Base-by-base conservation (phyloP, 2,329 filamentous ascomycete genomes). In the Dendryphion nanum region DNA sequence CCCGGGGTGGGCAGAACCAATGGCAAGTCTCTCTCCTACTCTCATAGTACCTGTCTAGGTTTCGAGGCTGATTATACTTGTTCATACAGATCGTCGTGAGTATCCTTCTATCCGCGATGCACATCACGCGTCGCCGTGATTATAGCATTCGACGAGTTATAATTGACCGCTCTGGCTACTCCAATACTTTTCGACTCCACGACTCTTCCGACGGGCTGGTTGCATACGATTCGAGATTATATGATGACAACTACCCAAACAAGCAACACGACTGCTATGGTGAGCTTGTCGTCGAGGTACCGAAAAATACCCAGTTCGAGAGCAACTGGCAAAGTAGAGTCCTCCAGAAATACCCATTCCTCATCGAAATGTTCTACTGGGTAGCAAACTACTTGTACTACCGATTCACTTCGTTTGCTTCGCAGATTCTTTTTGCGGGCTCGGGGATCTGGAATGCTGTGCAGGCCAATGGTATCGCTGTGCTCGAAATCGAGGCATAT, bases 351-450 rank as follows among this genome's bases (percentile, higher is more conserved):
- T 84, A 80, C 48, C 82, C 83, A 4, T 86, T 86, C 55, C 61
- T 86, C 38, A 74, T 86, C 34, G 82, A 86, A 61, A 85, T 86
- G 80, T 85, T 85, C 60, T 86, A 86, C 67, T 86, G 82, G 82
- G 72, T 76, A 30, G 71, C 85, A 49, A 84, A 81, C 53, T 77
- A 82, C 47, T 69, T 75, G 30, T 81, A 83, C 56, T 85, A 85
- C 64, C 71, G 75, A 24, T 68, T 80, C 60, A 82, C 79, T 6
- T 74, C 76, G 13, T 65, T 73, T 13, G 59, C 74, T 5, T 74
- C 76, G 2, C 70, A 75, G 40, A 60, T 62, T 32, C 64, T 77
- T 38, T 79, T 78, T 40, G 74, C 75, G 23, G 71, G 73, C 30
- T 69, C 71, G n/a, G 69, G 68, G 10, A 73, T 80, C 19, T 79